Percentiles rank a stretch among this genome's conserved stretches.
Conservation (phyloP, 345 rosid species). For the Melaleuca alternifolia region DNA sequence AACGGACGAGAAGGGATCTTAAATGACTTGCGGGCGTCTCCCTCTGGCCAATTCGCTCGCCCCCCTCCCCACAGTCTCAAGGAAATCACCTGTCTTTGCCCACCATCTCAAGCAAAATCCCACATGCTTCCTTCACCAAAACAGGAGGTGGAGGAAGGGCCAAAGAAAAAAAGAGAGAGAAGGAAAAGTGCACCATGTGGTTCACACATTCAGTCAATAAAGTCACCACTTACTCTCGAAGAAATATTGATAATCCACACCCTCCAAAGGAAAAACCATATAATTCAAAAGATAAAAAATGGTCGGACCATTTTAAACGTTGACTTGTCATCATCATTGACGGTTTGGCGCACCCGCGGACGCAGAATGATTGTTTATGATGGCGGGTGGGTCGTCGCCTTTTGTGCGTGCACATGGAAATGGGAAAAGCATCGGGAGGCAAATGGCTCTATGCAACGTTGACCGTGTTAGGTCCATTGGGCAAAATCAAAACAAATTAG, state of each 20-base stretch:
- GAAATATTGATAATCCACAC: not conserved
- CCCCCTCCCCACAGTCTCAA: not conserved
- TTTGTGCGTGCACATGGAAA: not conserved
- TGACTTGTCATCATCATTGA: not conserved
- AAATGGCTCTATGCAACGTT: not conserved
- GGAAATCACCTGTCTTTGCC: constrained; percentile 2
- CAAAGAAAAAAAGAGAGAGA: too few species aligned
- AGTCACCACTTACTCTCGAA: not conserved
- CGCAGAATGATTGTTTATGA: not conserved
- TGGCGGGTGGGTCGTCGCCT: not conserved
- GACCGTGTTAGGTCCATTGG: not conserved
- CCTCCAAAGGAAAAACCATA: too few species aligned
- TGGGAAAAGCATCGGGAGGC: not conserved
- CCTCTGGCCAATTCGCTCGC: not conserved
- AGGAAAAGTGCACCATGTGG: not conserved
- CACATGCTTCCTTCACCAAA: not conserved
- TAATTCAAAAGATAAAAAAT: not conserved
- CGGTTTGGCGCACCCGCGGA: constrained; percentile 2
- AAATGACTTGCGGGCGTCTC: not conserved
- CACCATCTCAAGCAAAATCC: constrained; percentile 10
- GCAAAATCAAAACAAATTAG: not conserved
- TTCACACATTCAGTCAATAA: constrained; percentile 13
- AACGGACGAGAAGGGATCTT: not conserved
- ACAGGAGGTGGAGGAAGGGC: too few species aligned
- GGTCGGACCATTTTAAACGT: constrained; percentile 2